Base-by-base conservation (phyloP, 1,139 yeast genomes). In the Pichia kudriavzevii region DNA sequence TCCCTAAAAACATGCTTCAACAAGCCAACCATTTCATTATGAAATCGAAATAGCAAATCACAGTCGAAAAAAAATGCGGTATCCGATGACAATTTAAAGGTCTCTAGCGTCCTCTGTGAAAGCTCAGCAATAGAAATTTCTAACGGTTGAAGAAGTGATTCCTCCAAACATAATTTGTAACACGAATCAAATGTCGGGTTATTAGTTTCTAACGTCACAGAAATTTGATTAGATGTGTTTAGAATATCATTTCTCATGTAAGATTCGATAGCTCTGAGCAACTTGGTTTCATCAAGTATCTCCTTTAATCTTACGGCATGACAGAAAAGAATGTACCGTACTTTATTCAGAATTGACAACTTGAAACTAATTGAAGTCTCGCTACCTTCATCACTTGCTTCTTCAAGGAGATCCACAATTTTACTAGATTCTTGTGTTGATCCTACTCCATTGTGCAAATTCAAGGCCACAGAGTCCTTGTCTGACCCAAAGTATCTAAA, bases 1-100 rank as follows among this genome's bases (percentile, higher is more conserved):
- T 42, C 38, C 14, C 44, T 33, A 8, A 41, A 39, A 11, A 48
- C 36, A 29, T 36, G 43, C 31, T 49, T 52, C 25, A 50, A 44
- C 2, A 47, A 30, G 17, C 43, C 41, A 28, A 49, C 37, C 8
- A 53, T 46, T 5, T 43, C 36, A 30, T 43, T 31, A 31, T 53
- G 53, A 20, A 39, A 52, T 13, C 39, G 25, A 2, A 21, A 7
- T 9, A 41, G n/a, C 6, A 35, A 6, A 3, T 24, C 13, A 7
- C 12, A 13, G 14, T 40, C 27, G 23, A 38, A 38, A 17, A 40
- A 40, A 22, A 30, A 40, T 3, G 43, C 40, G 14, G 38, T 20
- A 4, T 31, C 27, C 2, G 35, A 21, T 14, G 29, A 30, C 3
- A 7, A 5, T 26, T 36, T 38, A 14, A 40, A 40, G 1, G 29